Base-by-base conservation (phyloP, 805 yeast genomes). In the Diddensiella transvaalensis region DNA sequence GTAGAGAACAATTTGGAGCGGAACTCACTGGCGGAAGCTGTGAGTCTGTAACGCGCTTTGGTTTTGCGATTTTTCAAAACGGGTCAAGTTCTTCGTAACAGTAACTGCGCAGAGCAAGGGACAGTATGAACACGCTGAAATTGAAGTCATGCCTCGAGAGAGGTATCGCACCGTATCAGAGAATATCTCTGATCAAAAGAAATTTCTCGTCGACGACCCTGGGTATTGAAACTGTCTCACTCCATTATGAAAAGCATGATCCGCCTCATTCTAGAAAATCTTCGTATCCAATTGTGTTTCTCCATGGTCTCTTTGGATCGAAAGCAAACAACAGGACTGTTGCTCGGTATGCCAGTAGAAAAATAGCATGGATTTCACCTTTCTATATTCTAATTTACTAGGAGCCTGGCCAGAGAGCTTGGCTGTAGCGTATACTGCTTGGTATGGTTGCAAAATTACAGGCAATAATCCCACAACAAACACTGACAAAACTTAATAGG, bases 291-390 rank as follows among this genome's bases (percentile, higher is more conserved):
- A 70, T 91, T 10, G 68, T 93, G 24, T 79, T 91, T 22, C 66
- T 90, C 36, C 99, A 91, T 63, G 99, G 98, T 0, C 67, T 91
- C 8, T 87, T 93, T 66, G 99, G 98, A 1, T 80, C 85, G 46
- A 85, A 79, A 57, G 59, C 77, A n/a, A 91, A 89, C 65, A 87
- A 87, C 59, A 70, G 96, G 50, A 72, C 87, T 0, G 87, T 90
- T n/a, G 86, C 88, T 6, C 79, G 78, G 59, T 74, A 72, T 45
- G 63, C 84, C 29, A 75, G 79, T 13, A 65, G 6, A 64, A 18
- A 55, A 60, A 10, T 60, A 17, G 17, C 18, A 18, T 3, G 6
- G 21, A 37, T 4, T n/a, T 24, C 13, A 17, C 13, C 24, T 19
- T 13, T 39, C 40, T 43, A 84, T 57, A n/a, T 6, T 35, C 38